phyloP scores from a whole-genome alignment of 768 basidiomycete genomes.

The Podaxis rugospora region DNA sequence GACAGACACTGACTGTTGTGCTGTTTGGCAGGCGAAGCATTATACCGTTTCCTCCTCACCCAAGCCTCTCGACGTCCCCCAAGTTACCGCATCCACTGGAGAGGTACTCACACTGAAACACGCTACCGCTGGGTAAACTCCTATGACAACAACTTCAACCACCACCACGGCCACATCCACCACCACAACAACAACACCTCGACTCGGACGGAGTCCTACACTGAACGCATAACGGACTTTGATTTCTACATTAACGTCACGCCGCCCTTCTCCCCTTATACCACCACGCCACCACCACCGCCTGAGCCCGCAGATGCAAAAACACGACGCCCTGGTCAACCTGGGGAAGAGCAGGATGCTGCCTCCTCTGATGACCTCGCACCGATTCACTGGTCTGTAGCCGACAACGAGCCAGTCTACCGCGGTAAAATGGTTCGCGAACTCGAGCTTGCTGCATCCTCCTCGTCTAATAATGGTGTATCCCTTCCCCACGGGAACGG shows the following conservation, averaged over 20 bases:
- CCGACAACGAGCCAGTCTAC: constrained; percentile 60
- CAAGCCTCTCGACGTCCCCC: constrained; percentile 44
- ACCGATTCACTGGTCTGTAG: constrained; percentile 53
- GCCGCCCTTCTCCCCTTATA: constrained; percentile 11
- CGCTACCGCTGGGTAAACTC: constrained; percentile 42
- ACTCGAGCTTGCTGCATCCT: constrained; percentile 29
- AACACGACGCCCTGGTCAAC: not conserved
- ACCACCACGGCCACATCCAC: constrained; percentile 25
- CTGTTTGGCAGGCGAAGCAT: constrained; percentile 40
- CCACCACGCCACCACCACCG: not conserved
- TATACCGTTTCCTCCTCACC: constrained; percentile 69
- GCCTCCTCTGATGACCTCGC: constrained; percentile 19
- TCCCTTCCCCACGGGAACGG: constrained; percentile 1
- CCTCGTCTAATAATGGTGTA: constrained; percentile 6
- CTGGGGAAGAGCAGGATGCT: constrained; percentile 2
- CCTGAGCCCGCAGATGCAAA: not conserved
- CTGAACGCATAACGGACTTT: constrained; percentile 61
- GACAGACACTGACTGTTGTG: not conserved
- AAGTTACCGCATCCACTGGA: constrained; percentile 39
- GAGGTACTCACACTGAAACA: constrained; percentile 54
- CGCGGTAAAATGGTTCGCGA: constrained; percentile 61
- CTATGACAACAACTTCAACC: constrained; percentile 18
- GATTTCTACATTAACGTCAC: constrained; percentile 59
- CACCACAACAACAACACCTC: constrained; percentile 13
- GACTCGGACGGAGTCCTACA: constrained; percentile 39